phyloP scores from a whole-genome alignment of 78 protist genomes.

The slime mould (Dictyostelium discoideum) region dicty_2.7 NC_007090.3:3693001-3693500 shows the following conservation, averaged over 20 bases:
- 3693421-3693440: neutral
- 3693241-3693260: neutral
- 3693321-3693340: neutral
- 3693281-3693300: neutral
- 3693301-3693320: neutral
- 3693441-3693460: neutral
- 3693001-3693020: neutral
- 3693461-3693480: neutral
- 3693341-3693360: neutral
- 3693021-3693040: neutral
- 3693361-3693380: neutral
- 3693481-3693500: neutral
- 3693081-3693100: neutral
- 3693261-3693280: neutral
- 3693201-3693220: neutral
- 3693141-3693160: neutral
- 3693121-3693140: neutral
- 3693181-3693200: neutral
- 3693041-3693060: too few relatives aligned
- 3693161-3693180: neutral
- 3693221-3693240: neutral
- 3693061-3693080: too few relatives aligned
- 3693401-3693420: neutral
- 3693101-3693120: neutral
- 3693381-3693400: neutral